These are phyloP conservation scores for Starmerella stigmatis DNA, from an alignment of 805 yeast species.

Conservation along the genomic window DNA sequence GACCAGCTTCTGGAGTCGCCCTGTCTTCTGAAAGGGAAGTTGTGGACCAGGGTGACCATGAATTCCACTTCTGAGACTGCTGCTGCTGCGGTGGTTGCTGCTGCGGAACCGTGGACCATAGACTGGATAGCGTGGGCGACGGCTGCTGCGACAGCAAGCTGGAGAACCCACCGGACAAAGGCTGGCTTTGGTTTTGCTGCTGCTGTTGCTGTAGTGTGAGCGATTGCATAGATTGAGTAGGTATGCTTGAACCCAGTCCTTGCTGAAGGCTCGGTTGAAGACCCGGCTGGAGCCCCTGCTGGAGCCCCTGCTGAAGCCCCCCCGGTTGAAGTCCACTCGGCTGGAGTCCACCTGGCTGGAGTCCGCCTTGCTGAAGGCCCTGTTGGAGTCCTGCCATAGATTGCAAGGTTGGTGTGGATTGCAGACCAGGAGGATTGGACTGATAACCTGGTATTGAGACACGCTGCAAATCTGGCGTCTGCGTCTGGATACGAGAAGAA, in stretches of 20 bases:
- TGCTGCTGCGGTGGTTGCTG: not conserved
- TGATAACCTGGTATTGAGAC: not conserved
- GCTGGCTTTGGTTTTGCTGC: not conserved
- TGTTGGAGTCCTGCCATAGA: no score
- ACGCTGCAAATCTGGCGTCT: not conserved
- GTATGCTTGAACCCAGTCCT: not conserved
- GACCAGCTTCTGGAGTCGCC: not conserved
- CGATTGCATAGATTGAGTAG: not conserved
- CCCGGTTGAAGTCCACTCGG: no score
- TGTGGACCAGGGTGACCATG: constrained; percentile 1
- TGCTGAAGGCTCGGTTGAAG: not conserved
- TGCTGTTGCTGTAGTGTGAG: not conserved
- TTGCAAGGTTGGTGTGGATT: not conserved
- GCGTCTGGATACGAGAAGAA: no score
- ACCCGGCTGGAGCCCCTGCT: not conserved
- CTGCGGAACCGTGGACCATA: constrained; percentile 1
- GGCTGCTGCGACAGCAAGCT: not conserved
- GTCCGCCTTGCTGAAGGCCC: no score
- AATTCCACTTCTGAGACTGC: not conserved
- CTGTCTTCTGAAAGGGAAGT: not conserved
- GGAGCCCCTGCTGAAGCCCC: no score
- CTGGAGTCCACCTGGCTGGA: no score
- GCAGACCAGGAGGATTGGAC: not conserved
- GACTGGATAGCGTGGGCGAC: not conserved
- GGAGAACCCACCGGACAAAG: not conserved